Percentiles rank a stretch among this genome's conserved stretches.
Conservation (phyloP, 176 grass and related monocot species). For the Phragmites australis region DNA sequence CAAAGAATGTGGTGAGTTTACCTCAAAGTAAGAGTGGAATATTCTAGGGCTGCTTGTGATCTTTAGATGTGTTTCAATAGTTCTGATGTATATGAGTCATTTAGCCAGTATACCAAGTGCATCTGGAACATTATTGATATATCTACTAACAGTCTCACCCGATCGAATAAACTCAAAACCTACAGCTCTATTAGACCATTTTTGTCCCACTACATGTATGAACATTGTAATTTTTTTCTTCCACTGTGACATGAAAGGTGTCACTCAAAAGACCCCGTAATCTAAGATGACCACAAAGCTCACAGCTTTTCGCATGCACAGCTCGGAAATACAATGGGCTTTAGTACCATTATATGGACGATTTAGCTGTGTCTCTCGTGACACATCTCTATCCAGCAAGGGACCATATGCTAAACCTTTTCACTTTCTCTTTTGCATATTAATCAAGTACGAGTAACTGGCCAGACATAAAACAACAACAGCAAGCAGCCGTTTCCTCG, state of each 20-base stretch:
- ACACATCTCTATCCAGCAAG: neutral
- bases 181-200: neutral
- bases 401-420: neutral
- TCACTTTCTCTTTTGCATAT: neutral
- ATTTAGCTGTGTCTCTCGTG: neutral
- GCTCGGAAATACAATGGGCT: neutral
- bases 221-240: neutral
- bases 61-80: neutral
- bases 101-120: neutral
- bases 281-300: neutral
- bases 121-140: neutral
- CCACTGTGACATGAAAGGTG: neutral
- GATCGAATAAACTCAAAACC: neutral
- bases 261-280: neutral
- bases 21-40: neutral
- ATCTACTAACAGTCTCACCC: neutral
- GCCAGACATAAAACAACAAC: neutral
- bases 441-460: neutral
- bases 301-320: neutral
- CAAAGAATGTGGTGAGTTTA: neutral
- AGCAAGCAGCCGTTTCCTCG: no score
- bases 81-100: neutral
- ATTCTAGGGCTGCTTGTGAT: neutral
- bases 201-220: neutral
- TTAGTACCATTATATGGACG: neutral